phyloP scores from a whole-genome alignment of 805 yeast species.

The Wickerhamiella siamensis region DNA sequence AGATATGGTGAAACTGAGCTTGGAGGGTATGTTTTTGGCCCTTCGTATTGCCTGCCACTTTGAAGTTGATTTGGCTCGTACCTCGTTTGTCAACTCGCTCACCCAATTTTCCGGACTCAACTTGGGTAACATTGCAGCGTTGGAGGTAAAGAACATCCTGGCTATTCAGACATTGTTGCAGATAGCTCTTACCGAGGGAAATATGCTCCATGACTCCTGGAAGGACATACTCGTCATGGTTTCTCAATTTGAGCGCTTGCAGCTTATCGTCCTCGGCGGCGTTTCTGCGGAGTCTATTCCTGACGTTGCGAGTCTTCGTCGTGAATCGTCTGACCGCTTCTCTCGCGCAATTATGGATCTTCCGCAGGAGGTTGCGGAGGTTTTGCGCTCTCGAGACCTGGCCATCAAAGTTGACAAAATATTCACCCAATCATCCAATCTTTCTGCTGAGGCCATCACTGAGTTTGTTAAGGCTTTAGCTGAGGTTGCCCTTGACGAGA shows the following conservation, averaged over 20 bases:
- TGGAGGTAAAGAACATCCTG: slow-evolving; percentile 63
- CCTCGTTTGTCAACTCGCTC: slow-evolving; percentile 79
- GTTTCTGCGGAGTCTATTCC: slow-evolving; percentile 73
- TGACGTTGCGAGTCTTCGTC: slow-evolving; percentile 34
- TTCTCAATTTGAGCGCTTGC: slow-evolving; percentile 84
- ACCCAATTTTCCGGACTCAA: slow-evolving; percentile 74
- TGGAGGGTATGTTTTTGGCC: slow-evolving; percentile 77
- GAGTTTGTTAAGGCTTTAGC: slow-evolving; percentile 78
- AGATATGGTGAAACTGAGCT: slow-evolving; percentile 39
- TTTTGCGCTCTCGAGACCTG: slow-evolving; percentile 23
- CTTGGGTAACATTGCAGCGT: slow-evolving; percentile 61
- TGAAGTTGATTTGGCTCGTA: slow-evolving; percentile 69
- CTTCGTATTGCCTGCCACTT: slow-evolving; percentile 73
- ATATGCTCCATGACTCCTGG: slow-evolving; percentile 66
- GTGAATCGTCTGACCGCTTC: background rate
- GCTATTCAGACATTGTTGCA: slow-evolving; percentile 66
- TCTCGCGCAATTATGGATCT: background rate
- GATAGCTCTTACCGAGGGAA: slow-evolving; percentile 69
- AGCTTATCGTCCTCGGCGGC: slow-evolving; percentile 66
- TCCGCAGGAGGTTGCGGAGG: slow-evolving; percentile 22
- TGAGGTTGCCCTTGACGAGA: slow-evolving; percentile 79
- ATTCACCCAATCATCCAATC: slow-evolving; percentile 64
- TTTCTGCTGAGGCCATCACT: slow-evolving; percentile 73
- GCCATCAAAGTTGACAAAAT: slow-evolving; percentile 61
- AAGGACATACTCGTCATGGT: slow-evolving; percentile 63